A percentile compares a stretch with the other conserved stretches of the same genome.
Evolutionary conservation across 1,284 basidiomycete species (phyloP).

Genomic region (Testicularia cyperi): DNA sequence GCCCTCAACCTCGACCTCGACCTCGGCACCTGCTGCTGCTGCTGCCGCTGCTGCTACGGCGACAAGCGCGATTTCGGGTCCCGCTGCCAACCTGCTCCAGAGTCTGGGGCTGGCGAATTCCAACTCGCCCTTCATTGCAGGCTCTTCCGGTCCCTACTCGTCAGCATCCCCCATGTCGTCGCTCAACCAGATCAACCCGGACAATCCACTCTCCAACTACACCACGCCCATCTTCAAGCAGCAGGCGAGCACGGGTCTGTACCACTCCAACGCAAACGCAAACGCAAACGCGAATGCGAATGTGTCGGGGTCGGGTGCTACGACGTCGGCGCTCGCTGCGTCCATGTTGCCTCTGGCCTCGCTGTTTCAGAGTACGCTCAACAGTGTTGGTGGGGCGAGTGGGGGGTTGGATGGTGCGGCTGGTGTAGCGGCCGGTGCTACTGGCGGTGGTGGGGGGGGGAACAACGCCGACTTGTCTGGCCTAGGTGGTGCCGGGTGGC

Average conservation of each 20-base stretch:
- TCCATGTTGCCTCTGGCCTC: slow-evolving; percentile 22
- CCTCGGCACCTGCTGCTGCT: background rate
- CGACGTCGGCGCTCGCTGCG: too few relatives aligned
- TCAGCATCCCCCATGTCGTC: slow-evolving; percentile 16
- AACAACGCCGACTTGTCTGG: slow-evolving; percentile 9
- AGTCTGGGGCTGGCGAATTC: slow-evolving; percentile 8
- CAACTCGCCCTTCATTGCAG: slow-evolving; percentile 4
- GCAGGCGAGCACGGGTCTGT: slow-evolving; percentile 12
- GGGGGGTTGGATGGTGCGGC: too few relatives aligned
- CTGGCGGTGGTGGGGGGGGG: background rate
- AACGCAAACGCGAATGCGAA: too few relatives aligned
- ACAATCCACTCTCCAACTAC: background rate
- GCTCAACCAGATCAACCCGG: slow-evolving; percentile 16
- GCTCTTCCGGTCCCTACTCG: slow-evolving; percentile 24
- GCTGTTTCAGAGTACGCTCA: slow-evolving; percentile 14
- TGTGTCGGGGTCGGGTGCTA: too few relatives aligned
- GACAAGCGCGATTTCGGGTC: background rate
- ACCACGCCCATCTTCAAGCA: slow-evolving; percentile 19
- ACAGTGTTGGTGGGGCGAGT: background rate
- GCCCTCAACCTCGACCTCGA: slow-evolving; percentile 8
- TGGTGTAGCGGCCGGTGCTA: too few relatives aligned
- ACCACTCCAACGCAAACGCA: too few relatives aligned
- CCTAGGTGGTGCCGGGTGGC: slow-evolving; percentile 52
- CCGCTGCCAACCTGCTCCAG: slow-evolving; percentile 12
- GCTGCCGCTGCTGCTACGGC: background rate